Evolutionary conservation across 2,329 filamentous ascomycete species (phyloP), one percentile per base, ranked within the genome.

Genomic region (Fusarium incarnatum): DNA sequence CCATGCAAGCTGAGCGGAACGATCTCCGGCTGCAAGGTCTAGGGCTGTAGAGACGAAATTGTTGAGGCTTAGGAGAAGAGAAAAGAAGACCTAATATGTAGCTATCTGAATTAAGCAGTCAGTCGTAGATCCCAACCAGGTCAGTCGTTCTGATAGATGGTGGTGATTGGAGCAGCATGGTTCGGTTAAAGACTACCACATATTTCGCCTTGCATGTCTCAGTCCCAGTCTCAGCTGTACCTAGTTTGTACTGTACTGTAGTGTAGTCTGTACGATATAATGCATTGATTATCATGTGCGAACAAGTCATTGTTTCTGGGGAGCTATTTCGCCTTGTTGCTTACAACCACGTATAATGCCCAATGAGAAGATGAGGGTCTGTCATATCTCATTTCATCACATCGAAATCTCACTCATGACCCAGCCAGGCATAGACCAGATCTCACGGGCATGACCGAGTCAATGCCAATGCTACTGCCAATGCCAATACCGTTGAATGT

Each of bases 221-320:
- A 70, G 67, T 69, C 67, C 67, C 61, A 67, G 50, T 45, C 64
- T 68, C 50, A 67, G 60, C 60, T 58, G 30, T 47, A 40, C 25
- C 3, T n/a, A 20, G 48, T 52, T 52, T 30, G 28, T 30, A 30
- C 28, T 28, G 28, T 28, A 27, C 9, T 27, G 8, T 25, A 25
- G 25, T 22, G 25, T 27, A 27, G 25, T 27, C 27, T 28, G 16
- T 18, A 37, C 18, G 34, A 37, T 37, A 49, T 28, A 44, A 20
- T 57, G 42, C 37, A 37, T 57, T n/a, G 25, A 37, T 49, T n/a
- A 23, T 41, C 58, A 47, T 25, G 28, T 54, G 20, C 22, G 42
- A 55, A 45, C 27, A 59, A 23, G 28, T 18, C 22, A 34, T 64
- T 64, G 37, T 56, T 41, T 40, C 23, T 22, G 22, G 25, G 22